Evolutionary conservation across 352 stramenopile species (phyloP).

Genomic region (Phytophthora idaei): DNA sequence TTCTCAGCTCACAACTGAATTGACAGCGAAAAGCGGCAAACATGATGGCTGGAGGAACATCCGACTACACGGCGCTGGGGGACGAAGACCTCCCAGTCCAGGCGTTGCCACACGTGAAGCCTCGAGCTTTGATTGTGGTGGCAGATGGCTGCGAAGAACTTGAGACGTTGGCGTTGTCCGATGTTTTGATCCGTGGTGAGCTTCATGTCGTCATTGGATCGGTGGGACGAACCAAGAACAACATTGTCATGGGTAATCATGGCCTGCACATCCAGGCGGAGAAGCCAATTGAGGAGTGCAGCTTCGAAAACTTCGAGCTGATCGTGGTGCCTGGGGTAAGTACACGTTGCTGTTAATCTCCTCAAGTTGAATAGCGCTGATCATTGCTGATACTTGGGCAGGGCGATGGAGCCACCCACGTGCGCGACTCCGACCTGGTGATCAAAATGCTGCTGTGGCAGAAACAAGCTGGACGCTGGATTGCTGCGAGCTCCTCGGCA

Average conservation of each 20-base stretch:
- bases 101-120: conserved; percentile 48
- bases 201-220: conserved; percentile 65
- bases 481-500: conserved; percentile 54
- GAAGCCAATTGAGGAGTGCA: conserved; percentile 70
- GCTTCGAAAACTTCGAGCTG: conserved; percentile 65
- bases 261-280: conserved; percentile 67
- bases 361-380: background rate
- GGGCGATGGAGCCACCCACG: conserved; percentile 48
- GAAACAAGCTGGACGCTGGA: conserved; percentile 52
- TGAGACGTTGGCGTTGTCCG: conserved; percentile 65
- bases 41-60: conserved; percentile 35
- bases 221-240: conserved; percentile 57
- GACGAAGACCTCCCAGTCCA: conserved; percentile 35
- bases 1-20: conserved; percentile 26
- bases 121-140: conserved; percentile 63
- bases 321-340: conserved; percentile 75
- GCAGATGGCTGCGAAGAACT: conserved; percentile 73
- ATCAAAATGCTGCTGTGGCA: conserved; percentile 70
- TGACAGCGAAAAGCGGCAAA: conserved; percentile 7
- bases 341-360: conserved; percentile 3
- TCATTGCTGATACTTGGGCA: conserved; percentile 12
- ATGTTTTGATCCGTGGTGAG: conserved; percentile 60
- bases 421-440: conserved; percentile 66
- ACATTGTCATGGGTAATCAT: conserved; percentile 67
- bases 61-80: conserved; percentile 26